Base-by-base conservation (phyloP, 192 early-diverging fungal species). In the Allomyces macrogynus region DNA sequence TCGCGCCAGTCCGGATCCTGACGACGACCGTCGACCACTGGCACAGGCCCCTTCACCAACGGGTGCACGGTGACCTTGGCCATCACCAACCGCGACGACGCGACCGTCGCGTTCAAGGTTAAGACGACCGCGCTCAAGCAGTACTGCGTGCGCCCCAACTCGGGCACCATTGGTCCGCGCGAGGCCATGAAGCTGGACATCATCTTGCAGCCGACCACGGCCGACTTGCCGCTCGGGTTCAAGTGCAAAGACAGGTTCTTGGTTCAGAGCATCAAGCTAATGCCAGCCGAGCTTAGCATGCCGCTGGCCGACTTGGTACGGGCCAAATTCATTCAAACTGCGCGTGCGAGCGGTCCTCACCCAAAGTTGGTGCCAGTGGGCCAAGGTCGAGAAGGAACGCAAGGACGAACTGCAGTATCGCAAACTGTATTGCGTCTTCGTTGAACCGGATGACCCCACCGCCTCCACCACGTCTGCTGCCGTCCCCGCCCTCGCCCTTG, bases 161-260 rank as follows among this genome's bases (percentile, higher is more conserved):
- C 86, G 26, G 92, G 91, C 18, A 73, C 80, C 49, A 81, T 98
- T 63, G 79, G 79, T 27, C 79, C 93, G 5, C 75, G 84, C 24
- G 65, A 75, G 10, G 71, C 77, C 11, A 70, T 86, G 60, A 82
- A 89, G 62, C 82, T 96, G 8, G 84, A 90, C 76, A 89, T 94
- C 18, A 74, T 91, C 64, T 77, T 94, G 68, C 92, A 98, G 73
- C 84, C 88, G 12, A 86, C 91, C 80, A 81, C 80, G 70, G 89
- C 87, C 65, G 91, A 93, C 27, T 85, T 85, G 20, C 78, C 87
- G 67, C n/a, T n/a, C n/a, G n/a, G n/a, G n/a, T n/a, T n/a, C n/a
- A n/a, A n/a, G n/a, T 90, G 89, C 80, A 89, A 90, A 68, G 95
- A 99, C 83, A 99, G 96, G 77, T 99, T 99, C 68, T 74, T 96